These are phyloP conservation scores for Phytopythium boreale DNA, from an alignment of 352 stramenopile species.

Conservation along the genomic window DNA sequence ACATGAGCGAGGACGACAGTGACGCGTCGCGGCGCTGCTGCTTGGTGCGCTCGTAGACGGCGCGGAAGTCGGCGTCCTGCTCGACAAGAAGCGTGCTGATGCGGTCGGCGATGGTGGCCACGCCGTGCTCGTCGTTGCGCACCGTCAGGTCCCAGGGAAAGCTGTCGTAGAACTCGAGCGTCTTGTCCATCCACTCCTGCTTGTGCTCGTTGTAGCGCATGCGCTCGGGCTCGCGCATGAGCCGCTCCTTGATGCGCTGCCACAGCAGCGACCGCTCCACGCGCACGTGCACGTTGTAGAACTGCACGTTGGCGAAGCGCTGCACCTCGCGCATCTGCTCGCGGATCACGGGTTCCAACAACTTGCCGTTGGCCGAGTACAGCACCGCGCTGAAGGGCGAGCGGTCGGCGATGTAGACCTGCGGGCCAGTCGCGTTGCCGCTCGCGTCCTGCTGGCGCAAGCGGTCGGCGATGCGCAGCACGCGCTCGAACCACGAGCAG, in stretches of 20 bases:
- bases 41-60: constrained; percentile 60
- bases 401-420: constrained; percentile 83
- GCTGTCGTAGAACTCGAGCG: constrained; percentile 71
- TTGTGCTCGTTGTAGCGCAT: constrained; percentile 83
- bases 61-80: constrained; percentile 62
- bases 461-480: constrained; percentile 62
- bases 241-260: constrained; percentile 59
- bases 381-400: constrained; percentile 85
- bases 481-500: constrained; percentile 87
- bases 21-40: constrained; percentile 11
- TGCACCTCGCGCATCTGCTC: constrained; percentile 83
- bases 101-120: constrained; percentile 48
- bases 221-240: constrained; percentile 70
- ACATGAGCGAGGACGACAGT: constrained; percentile 13
- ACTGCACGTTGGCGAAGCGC: constrained; percentile 66
- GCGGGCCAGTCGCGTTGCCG: constrained; percentile 19
- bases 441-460: constrained; percentile 40
- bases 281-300: constrained; percentile 82
- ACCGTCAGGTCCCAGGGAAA: constrained; percentile 81
- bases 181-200: constrained; percentile 82
- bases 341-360: constrained; percentile 81
- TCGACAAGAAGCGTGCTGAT: constrained; percentile 46
- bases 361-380: constrained; percentile 63
- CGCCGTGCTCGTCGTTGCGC: constrained; percentile 55
- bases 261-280: constrained; percentile 79